A percentile compares a stretch with the other conserved stretches of the same genome.
Evolutionary conservation across 306 rosid genomes (phyloP).

Genomic region (Mimosa bimucronata): DNA sequence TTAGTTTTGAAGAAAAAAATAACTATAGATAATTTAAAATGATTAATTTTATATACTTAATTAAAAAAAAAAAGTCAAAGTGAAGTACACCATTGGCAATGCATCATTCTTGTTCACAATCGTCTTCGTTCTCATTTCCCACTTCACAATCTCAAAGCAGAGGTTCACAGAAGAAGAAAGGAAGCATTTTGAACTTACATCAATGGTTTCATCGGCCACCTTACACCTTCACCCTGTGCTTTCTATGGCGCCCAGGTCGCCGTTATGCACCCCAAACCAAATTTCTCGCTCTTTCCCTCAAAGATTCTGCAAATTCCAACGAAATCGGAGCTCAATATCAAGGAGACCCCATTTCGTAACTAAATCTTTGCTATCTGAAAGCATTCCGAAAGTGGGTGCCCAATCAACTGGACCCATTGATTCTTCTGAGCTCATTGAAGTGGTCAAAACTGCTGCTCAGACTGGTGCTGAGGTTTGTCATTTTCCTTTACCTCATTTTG

Average conservation of each 20-base stretch:
- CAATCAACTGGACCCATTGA: constrained; percentile 69
- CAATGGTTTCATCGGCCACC: constrained; percentile 53
- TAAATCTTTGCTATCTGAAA: constrained; percentile 60
- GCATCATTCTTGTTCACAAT: neutral
- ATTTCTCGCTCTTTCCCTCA: constrained; percentile 32
- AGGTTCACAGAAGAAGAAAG: neutral
- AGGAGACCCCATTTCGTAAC: constrained; percentile 37
- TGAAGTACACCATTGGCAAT: neutral
- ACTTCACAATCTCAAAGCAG: neutral
- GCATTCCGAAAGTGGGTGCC: constrained; percentile 65
- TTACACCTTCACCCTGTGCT: constrained; percentile 42
- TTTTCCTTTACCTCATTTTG: neutral
- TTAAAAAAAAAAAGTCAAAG: no score
- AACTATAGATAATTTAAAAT: no score
- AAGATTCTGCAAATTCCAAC: constrained; percentile 26
- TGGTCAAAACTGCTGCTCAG: constrained; percentile 82
- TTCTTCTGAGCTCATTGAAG: constrained; percentile 66
- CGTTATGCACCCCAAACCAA: constrained; percentile 30
- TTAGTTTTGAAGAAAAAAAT: no score
- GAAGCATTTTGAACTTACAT: constrained; percentile 36
- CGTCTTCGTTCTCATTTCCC: neutral
- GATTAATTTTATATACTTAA: no score
- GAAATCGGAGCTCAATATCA: constrained; percentile 40
- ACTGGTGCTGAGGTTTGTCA: constrained; percentile 86
- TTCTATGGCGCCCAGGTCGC: constrained; percentile 42